A percentile compares a stretch with the other conserved stretches of the same genome.
phyloP scores from a whole-genome alignment of 768 basidiomycete species.

The Tylopilus felleus region DNA sequence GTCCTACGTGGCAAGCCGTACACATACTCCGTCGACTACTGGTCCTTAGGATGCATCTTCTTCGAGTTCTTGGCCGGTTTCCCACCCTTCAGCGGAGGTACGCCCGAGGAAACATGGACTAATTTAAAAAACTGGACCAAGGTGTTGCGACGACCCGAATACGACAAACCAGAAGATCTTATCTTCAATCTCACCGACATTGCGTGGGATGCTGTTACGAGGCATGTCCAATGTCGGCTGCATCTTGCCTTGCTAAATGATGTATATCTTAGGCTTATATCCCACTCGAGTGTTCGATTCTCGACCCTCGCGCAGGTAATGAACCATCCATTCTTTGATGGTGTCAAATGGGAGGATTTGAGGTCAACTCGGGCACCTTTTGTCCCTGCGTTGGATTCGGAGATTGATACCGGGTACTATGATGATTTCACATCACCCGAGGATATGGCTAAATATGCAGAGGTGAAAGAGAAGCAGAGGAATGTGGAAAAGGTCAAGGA shows the following conservation, averaged over 20 bases:
- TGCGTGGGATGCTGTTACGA: slow-evolving; percentile 92
- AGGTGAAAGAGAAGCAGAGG: slow-evolving; percentile 94
- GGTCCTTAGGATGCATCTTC: slow-evolving; percentile 97
- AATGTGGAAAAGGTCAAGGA: slow-evolving; percentile 92
- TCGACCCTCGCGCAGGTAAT: slow-evolving; percentile 69
- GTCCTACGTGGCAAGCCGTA: slow-evolving; percentile 94
- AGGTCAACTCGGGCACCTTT: slow-evolving; percentile 81
- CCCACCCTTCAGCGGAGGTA: slow-evolving; percentile 95
- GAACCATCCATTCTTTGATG: slow-evolving; percentile 78
- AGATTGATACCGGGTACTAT: slow-evolving; percentile 93
- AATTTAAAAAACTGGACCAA: slow-evolving; percentile 98
- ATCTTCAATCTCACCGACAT: slow-evolving; percentile 94
- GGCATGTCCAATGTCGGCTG: slow-evolving; percentile 41
- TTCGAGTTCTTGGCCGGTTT: slow-evolving; percentile 98
- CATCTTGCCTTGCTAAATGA: background rate
- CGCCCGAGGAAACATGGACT: slow-evolving; percentile 97
- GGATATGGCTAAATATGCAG: slow-evolving; percentile 99
- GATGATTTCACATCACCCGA: slow-evolving; percentile 85
- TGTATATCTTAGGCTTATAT: slow-evolving; percentile 61
- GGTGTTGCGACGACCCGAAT: slow-evolving; percentile 88
- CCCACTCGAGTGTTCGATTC: slow-evolving; percentile 79
- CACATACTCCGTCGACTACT: slow-evolving; percentile 94
- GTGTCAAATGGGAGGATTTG: slow-evolving; percentile 73
- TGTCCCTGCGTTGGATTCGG: slow-evolving; percentile 90
- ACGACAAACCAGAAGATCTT: slow-evolving; percentile 92